Evolutionary conservation across 495 filamentous ascomycete species (phyloP).

Genomic region (Achaetomiella virescens): DNA sequence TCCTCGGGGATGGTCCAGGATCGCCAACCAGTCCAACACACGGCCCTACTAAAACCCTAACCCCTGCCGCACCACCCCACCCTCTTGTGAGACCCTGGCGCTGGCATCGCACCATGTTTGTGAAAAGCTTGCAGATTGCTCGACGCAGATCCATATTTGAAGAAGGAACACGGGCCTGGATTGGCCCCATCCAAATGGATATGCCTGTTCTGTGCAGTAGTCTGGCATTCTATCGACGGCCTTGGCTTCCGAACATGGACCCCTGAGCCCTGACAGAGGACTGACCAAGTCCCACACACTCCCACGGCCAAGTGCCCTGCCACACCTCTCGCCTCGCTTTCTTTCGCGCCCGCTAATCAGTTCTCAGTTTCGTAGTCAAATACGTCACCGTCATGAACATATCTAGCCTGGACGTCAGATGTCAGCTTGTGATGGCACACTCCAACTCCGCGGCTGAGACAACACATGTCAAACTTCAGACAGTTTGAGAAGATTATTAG

Average conservation of each 20-base stretch:
- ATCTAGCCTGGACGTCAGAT: neutral
- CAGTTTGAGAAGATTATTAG: constrained; percentile 46
- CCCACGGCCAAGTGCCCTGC: no score
- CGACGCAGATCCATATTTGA: constrained; percentile 10
- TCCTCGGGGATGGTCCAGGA: constrained; percentile 9
- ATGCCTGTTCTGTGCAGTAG: neutral
- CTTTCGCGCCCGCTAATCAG: neutral
- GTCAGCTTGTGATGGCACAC: neutral
- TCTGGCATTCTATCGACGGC: constrained; percentile 4
- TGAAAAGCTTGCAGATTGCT: constrained; percentile 6
- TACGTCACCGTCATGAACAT: neutral
- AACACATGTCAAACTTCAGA: constrained; percentile 30
- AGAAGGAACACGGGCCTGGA: neutral
- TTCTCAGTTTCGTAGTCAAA: neutral
- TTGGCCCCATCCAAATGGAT: constrained; percentile 3
- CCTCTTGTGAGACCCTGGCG: constrained; percentile 1
- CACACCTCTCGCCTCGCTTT: neutral
- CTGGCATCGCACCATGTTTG: constrained; percentile 8
- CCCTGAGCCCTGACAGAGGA: neutral
- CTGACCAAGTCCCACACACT: neutral
- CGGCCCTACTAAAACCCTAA: constrained; percentile 9
- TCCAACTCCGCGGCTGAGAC: neutral
- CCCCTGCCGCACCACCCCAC: constrained; percentile 1
- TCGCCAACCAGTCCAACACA: neutral
- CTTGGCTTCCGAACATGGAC: neutral